Base-by-base conservation (phyloP, 805 yeast species). In the Barnettozyma sp. region DNA sequence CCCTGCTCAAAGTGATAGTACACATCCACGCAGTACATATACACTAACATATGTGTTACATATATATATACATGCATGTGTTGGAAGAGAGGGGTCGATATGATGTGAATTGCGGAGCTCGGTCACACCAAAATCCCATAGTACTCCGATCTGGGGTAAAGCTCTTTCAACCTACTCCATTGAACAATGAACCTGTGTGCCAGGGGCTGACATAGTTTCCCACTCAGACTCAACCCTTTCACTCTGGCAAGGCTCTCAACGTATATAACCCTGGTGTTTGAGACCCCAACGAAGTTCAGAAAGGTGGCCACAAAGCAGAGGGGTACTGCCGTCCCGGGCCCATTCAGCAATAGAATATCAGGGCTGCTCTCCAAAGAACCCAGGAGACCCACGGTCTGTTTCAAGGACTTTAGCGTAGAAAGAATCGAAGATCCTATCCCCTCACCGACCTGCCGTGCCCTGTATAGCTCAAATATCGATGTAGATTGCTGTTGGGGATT, bases 181-280 rank as follows among this genome's bases (percentile, higher is more conserved):
- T 92, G 98, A 7, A 92, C 97, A 1, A 92, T 51, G 41, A 92
- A 82, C 16, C 88, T 64, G 54, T 86, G 82, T 4, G 78, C 66
- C 4, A 92, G 62, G 4, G 86, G 86, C 42, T 82, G 64, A 11
- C 90, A 53, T 14, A 92, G 55, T 32, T 59, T 53, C 0, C 97
- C 98, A 13, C 88, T 77, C 22, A 87, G 59, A 51, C 96, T 86
- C 35, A 92, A 65, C 3, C 64, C 60, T 36, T 68, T 65, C 8
- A 87, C 95, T 27, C 97, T 65, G 0, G 97, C 97, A 27, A 90
- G 64, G 33, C 92, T 79, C 58, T 90, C 97, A 18, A 90, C 64
- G 52, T 90, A 92, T 2, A 92, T 57, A 17, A 92, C 78, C 37
- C 71, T 62, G 0, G 85, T 73, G 18, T 52, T 49, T 27, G 67